Evolutionary conservation across 208 protist species (phyloP), one percentile per base, ranked within the genome.

Genomic region (Crithidia thermophila): DNA sequence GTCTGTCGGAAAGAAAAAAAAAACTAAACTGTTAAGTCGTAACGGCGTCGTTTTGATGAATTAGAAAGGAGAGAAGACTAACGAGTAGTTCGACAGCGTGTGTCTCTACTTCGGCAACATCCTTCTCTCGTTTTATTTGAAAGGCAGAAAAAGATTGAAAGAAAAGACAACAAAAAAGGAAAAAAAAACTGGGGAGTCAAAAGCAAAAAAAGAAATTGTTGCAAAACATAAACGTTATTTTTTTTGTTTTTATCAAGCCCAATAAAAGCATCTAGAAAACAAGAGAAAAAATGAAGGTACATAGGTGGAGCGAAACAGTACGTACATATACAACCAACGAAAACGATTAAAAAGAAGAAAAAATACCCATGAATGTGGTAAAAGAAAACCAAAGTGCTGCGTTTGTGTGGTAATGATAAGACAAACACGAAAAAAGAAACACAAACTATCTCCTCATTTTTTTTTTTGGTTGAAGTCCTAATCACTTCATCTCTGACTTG

Each of bases 1-100:
- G n/a, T n/a, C n/a, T n/a, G n/a, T n/a, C n/a, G n/a, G n/a, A 74
- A 58, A 49, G 0, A 31, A 55, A 62, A 56, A 55, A 53, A 36
- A 65, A 39, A 52, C 6, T 30, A 67, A 56, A 58, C 55, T n/a
- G n/a, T n/a, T n/a, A n/a, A n/a, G n/a, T n/a, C n/a, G n/a, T n/a
- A n/a, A n/a, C n/a, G n/a, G n/a, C n/a, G n/a, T n/a, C n/a, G n/a
- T n/a, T n/a, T n/a, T n/a, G n/a, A n/a, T n/a, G n/a, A n/a, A n/a
- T n/a, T n/a, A n/a, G n/a, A n/a, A n/a, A n/a, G n/a, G n/a, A n/a
- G n/a, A n/a, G n/a, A n/a, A n/a, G n/a, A n/a, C n/a, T n/a, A n/a
- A n/a, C n/a, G n/a, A n/a, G n/a, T n/a, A n/a, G n/a, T n/a, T n/a
- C n/a, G n/a, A n/a, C n/a, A n/a, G n/a, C n/a, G n/a, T n/a, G n/a